A percentile compares a stretch with the other conserved stretches of the same genome.
Conservation (phyloP, 441 rosid species). For the Omphalea diandra region DNA sequence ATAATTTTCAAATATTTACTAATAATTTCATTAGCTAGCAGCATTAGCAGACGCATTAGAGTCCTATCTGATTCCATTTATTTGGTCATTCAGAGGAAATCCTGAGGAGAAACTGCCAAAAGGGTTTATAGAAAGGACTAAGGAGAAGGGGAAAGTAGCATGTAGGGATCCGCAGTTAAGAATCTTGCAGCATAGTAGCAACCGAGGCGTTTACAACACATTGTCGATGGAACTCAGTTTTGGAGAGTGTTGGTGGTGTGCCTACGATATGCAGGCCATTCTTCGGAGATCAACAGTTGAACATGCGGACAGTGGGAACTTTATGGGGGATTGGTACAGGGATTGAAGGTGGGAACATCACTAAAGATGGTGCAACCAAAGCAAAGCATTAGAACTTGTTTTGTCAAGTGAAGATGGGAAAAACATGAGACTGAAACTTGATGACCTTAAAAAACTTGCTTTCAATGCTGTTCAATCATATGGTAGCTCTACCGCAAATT, state of each 20-base stretch:
- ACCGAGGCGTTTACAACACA: conserved; percentile 47
- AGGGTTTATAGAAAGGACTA: conserved; percentile 33
- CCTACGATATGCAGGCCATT: conserved; percentile 54
- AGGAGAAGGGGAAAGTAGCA: conserved; percentile 37
- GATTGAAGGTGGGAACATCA: conserved; percentile 38
- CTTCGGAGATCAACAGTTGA: conserved; percentile 48
- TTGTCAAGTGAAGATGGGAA: conserved; percentile 32
- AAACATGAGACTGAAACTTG: conserved; percentile 33
- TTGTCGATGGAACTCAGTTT: conserved; percentile 50
- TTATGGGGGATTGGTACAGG: conserved; percentile 39
- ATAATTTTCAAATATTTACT: no score
- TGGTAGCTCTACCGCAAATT: conserved; percentile 40
- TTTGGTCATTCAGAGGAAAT: conserved; percentile 53
- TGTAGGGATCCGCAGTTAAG: conserved; percentile 51
- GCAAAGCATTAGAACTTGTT: conserved; percentile 30
- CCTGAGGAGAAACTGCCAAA: conserved; percentile 27
- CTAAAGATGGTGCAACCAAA: conserved; percentile 22
- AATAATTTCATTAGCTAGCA: conserved; percentile 37
- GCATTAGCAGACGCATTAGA: conserved; percentile 43
- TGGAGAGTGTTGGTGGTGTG: conserved; percentile 42
- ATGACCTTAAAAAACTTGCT: conserved; percentile 27
- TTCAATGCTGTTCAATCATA: conserved; percentile 26
- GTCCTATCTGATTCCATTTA: conserved; percentile 29
- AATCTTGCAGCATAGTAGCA: conserved; percentile 34
- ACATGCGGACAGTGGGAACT: conserved; percentile 31